Conservation (phyloP, 257 asterid species). For the Nicotiana undulata region DNA sequence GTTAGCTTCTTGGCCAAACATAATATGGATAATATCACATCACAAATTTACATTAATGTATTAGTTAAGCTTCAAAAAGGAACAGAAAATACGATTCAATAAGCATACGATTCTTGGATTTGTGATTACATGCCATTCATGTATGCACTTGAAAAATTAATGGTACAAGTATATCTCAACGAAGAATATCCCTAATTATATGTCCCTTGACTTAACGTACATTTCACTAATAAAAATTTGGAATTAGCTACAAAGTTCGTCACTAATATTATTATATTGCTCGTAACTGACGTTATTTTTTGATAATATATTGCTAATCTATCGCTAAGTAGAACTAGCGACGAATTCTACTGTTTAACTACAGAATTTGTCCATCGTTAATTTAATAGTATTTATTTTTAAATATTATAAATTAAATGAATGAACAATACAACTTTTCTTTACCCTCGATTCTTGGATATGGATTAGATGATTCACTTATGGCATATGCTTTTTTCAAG, state of each 20-base stretch:
- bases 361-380: no score
- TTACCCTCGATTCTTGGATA: not conserved
- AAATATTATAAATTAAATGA: not conserved
- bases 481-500: not conserved
- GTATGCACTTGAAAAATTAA: no score
- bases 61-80: not conserved
- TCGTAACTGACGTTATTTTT: no score
- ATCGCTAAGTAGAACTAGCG: no score
- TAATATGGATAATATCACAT: not conserved
- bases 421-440: not conserved
- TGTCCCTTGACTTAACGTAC: not conserved
- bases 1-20: not conserved
- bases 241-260: no score
- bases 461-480: not conserved
- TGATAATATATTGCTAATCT: no score
- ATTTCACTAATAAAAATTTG: no score
- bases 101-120: conserved; percentile 3
- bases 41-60: not conserved
- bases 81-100: not conserved
- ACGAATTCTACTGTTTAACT: no score
- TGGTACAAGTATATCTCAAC: not conserved
- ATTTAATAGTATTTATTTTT: no score
- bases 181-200: conserved; percentile 1
- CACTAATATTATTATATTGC: no score
- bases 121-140: conserved; percentile 1